These are phyloP conservation scores for Cyphellophora europaea DNA, from an alignment of 2,329 filamentous ascomycete species.

Conservation along the genomic window DNA sequence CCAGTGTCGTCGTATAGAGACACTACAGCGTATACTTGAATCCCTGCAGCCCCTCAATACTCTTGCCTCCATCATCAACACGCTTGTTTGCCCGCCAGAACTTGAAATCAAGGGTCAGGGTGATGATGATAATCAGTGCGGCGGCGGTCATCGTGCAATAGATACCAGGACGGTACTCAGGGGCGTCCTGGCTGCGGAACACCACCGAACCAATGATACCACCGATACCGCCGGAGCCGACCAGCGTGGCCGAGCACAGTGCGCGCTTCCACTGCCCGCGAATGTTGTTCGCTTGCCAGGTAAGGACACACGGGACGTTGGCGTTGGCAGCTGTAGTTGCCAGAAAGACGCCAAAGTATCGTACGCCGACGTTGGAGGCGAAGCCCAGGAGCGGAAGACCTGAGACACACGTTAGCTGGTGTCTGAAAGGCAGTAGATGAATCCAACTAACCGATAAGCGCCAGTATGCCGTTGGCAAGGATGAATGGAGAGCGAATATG, in stretches of 20 bases:
- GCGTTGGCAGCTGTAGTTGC: conserved; percentile 64
- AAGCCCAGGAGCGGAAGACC: conserved; percentile 67
- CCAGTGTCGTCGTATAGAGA: too few relatives aligned
- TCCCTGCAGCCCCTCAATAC: conserved; percentile 39
- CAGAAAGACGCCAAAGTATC: conserved; percentile 67
- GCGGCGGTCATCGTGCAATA: conserved; percentile 5
- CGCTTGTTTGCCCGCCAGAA: conserved; percentile 11
- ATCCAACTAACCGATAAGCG: conserved; percentile 42
- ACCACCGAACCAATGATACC: conserved; percentile 67
- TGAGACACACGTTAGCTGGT: neutral
- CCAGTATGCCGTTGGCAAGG: conserved; percentile 55
- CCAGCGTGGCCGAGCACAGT: conserved; percentile 21
- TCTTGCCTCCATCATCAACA: conserved; percentile 29
- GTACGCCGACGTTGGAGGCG: conserved; percentile 41
- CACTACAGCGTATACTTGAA: conserved; percentile 28
- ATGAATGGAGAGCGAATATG: conserved; percentile 58
- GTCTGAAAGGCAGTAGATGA: conserved; percentile 1
- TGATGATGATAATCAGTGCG: conserved; percentile 9
- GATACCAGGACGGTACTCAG: conserved; percentile 24
- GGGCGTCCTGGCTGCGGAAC: conserved; percentile 44
- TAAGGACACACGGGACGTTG: conserved; percentile 64
- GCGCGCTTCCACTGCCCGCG: conserved; percentile 82
- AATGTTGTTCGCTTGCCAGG: conserved; percentile 81
- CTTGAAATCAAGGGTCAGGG: conserved; percentile 7
- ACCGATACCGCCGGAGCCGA: conserved; percentile 49